Evolutionary conservation across 164 flowering plant genomes (phyloP).

Genomic region (Magnolia kwangsiensis): DNA sequence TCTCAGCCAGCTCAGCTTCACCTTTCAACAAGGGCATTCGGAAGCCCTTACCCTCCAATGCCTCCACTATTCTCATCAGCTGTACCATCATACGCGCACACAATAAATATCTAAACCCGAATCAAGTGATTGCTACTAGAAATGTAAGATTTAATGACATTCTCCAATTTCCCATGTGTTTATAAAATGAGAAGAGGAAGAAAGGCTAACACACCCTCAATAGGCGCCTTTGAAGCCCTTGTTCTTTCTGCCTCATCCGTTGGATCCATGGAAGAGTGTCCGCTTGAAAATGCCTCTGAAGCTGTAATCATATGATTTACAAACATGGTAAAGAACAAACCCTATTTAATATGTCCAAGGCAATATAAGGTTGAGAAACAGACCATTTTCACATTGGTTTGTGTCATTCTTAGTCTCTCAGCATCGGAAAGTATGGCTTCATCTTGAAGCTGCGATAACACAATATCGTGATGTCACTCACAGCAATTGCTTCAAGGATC

Average conservation of each 20-base stretch:
- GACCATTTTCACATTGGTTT: conserved; percentile 89
- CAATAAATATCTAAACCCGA: not conserved
- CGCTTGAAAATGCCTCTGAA: conserved; percentile 94
- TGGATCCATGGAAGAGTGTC: conserved; percentile 87
- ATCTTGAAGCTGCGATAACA: conserved; percentile 78
- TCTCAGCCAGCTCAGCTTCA: conserved; percentile 93
- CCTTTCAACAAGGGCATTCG: conserved; percentile 79
- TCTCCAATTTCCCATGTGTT: not conserved
- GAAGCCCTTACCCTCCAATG: conserved; percentile 82
- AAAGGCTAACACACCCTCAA: conserved; percentile 56
- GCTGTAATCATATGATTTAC: conserved; percentile 38
- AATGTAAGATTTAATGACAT: not conserved
- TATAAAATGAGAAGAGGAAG: not conserved
- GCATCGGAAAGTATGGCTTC: conserved; percentile 88
- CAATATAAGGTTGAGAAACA: not conserved
- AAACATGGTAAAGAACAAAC: not conserved
- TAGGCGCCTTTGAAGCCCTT: conserved; percentile 87
- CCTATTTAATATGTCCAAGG: conserved; percentile 3
- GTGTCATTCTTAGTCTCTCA: conserved; percentile 79
- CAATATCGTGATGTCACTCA: conserved; percentile 8
- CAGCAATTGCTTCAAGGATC: not conserved
- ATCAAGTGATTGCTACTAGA: not conserved
- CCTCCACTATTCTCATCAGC: conserved; percentile 94
- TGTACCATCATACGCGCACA: conserved; percentile 11
- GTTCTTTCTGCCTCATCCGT: conserved; percentile 86